Conservation (phyloP, 1,139 yeast species). For the Arxiozyma slooffiae region DNA sequence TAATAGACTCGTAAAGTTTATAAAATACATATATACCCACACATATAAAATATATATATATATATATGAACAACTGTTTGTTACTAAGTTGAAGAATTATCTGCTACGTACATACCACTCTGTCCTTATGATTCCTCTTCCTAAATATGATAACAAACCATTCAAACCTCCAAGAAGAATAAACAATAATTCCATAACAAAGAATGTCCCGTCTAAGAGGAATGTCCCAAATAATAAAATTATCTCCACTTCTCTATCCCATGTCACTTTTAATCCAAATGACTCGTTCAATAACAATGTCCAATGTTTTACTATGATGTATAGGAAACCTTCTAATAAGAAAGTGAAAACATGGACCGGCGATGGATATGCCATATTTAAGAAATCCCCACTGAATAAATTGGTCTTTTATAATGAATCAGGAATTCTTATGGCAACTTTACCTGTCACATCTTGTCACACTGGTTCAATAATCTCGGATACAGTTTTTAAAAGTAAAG, state of each 20-base stretch:
- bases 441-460: slow-evolving; percentile 8
- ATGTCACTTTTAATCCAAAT: neutral
- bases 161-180: slow-evolving; percentile 29
- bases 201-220: neutral
- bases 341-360: slow-evolving; percentile 95
- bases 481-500: slow-evolving; percentile 40
- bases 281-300: neutral
- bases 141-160: slow-evolving; percentile 29
- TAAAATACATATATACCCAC: neutral
- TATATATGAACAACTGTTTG: neutral
- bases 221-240: neutral
- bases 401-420: slow-evolving; percentile 27
- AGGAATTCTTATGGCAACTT: slow-evolving; percentile 26
- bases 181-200: neutral
- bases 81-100: too few relatives aligned
- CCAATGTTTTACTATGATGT: slow-evolving; percentile 37
- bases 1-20: neutral
- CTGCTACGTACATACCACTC: neutral
- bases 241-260: neutral
- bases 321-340: slow-evolving; percentile 62
- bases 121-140: slow-evolving; percentile 14
- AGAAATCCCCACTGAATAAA: slow-evolving; percentile 7
- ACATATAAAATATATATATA: neutral
- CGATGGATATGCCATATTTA: slow-evolving; percentile 53
- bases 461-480: slow-evolving; percentile 29